These are phyloP conservation scores for Cystofilobasidium capitatum DNA, from an alignment of 768 basidiomycete species.

Conservation along the genomic window DNA sequence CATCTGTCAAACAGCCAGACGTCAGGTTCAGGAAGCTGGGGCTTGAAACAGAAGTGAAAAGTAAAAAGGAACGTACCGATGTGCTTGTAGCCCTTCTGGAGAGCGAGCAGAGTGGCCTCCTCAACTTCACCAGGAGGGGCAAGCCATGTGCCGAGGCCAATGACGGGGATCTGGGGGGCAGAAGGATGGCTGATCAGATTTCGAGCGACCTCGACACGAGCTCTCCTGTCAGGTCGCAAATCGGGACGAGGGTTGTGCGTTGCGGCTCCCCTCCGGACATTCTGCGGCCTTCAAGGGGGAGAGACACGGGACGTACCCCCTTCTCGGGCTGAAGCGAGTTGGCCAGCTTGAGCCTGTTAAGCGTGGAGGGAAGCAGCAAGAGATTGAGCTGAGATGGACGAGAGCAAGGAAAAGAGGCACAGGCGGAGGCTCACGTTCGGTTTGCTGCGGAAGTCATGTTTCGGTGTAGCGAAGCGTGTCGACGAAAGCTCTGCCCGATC, in stretches of 20 bases:
- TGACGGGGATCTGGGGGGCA: conserved; percentile 9
- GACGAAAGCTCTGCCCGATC: background rate
- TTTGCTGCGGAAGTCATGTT: background rate
- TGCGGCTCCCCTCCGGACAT: too few relatives aligned
- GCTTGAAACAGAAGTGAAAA: too few relatives aligned
- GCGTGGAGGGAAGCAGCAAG: too few relatives aligned
- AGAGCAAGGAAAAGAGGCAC: background rate
- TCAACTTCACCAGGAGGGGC: conserved; percentile 11
- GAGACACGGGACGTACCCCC: background rate
- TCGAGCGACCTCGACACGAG: too few relatives aligned
- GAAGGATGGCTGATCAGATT: background rate
- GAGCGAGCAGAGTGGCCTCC: conserved; percentile 16
- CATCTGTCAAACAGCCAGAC: background rate
- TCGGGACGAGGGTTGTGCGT: too few relatives aligned
- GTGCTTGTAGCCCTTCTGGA: conserved; percentile 16
- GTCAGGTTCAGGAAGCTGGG: too few relatives aligned
- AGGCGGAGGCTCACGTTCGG: background rate
- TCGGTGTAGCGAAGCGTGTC: background rate
- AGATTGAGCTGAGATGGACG: background rate
- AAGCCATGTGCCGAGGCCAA: conserved; percentile 22
- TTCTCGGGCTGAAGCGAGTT: conserved; percentile 11
- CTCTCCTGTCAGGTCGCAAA: too few relatives aligned
- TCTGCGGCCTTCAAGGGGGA: too few relatives aligned
- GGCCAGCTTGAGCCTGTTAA: background rate
- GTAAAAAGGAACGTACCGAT: conserved; percentile 5